Evolutionary conservation across 2,329 filamentous ascomycete genomes (phyloP).

Genomic region (Fusarium clavum): DNA sequence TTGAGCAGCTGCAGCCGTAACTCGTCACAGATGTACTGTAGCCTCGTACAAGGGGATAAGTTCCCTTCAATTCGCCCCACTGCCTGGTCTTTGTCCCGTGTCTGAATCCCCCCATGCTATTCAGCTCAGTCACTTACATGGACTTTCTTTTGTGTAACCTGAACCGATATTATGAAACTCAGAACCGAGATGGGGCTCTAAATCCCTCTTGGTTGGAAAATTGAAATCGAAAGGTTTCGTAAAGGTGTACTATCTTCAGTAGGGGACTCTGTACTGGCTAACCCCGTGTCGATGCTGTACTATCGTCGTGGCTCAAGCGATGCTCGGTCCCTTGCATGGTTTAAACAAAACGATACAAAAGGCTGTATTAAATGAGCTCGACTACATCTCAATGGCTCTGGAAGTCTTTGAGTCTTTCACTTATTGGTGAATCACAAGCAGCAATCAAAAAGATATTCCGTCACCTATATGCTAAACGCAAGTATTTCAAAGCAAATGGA

Average conservation of each 20-base stretch:
- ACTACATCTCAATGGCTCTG: not conserved
- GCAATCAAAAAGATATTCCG: not conserved
- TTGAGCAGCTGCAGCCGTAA: conserved; percentile 29
- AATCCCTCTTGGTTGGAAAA: not conserved
- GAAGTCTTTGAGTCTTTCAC: not conserved
- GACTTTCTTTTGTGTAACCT: conserved; percentile 9
- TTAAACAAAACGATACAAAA: conserved; percentile 11
- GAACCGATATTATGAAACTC: conserved; percentile 10
- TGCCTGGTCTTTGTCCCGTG: conserved; percentile 19
- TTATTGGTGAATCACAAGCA: not conserved
- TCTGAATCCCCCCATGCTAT: not conserved
- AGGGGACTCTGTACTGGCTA: not conserved
- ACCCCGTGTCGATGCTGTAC: conserved; percentile 8
- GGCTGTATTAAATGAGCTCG: not conserved
- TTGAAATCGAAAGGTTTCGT: not conserved
- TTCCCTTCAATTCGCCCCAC: conserved; percentile 8
- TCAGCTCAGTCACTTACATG: conserved; percentile 3
- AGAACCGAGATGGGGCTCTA: conserved; percentile 18
- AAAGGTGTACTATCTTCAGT: not conserved
- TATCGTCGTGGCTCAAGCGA: conserved; percentile 11
- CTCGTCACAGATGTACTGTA: conserved; percentile 19
- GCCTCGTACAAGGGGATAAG: conserved; percentile 30
- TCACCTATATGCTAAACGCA: not conserved
- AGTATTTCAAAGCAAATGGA: not conserved
- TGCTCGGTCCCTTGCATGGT: conserved; percentile 27